Evolutionary conservation across 306 rosid species (phyloP), one percentile per base, ranked within the genome.

Genomic region (Begonia fuchsioides): DNA sequence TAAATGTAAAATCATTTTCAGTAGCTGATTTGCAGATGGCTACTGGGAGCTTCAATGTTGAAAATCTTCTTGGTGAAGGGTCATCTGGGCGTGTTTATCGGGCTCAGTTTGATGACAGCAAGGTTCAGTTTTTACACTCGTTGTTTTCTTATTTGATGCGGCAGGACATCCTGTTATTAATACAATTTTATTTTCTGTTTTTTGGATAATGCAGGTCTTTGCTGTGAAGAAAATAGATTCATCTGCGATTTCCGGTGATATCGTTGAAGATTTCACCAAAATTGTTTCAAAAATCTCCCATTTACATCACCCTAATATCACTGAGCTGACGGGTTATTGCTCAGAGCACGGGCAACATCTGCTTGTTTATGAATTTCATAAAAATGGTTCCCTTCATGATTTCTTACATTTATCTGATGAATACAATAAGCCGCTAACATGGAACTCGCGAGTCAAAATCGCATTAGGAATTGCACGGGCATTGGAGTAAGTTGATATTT

Each of bases 401-500:
- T 85, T 77, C 65, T 81, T 92, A 59, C 98, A 92, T 70, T 73
- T 92, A 43, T 61, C 81, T 47, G 98, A 92, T 55, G 96, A 85
- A 17, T 79, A 75, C 58, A 75, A 68, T 62, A 85, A 79, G 78
- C 96, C 98, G 9, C 65, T 92, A 76, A 82, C 83, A 63, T 92
- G 98, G 98, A 92, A 85, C 68, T 55, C 94, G 35, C 85, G 98
- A 46, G 96, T 92, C 66, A 92, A 92, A 77, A 73, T 92, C 73
- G 96, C 98, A 58, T 71, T 92, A 68, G 98, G 96, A 26, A 82
- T 85, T 48, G 98, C 95, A 54, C 94, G 96, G 12, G 98, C 96
- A 47, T 53, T 92, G 53, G 98, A 92, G 98, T 90, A 75, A 77
- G 98, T 72, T 67, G 48, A n/a, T 47, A 6, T 41, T 41, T 41